Evolutionary conservation across 352 stramenopile genomes (phyloP).

Genomic region (Phytopythium helicoides): DNA sequence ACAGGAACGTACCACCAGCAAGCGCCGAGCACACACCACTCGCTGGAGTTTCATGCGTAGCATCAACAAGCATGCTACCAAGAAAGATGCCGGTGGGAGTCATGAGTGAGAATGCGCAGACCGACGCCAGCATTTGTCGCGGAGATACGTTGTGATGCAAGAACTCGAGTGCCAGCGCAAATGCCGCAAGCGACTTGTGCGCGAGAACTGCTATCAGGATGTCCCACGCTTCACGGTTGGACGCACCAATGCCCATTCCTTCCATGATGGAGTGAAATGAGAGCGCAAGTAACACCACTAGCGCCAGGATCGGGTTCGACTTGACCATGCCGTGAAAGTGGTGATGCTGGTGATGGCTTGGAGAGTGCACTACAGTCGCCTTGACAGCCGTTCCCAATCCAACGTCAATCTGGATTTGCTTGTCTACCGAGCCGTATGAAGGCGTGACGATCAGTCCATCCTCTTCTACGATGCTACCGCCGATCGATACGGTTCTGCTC

Average conservation of each 20-base stretch:
- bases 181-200: conserved; percentile 79
- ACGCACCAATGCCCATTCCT: conserved; percentile 76
- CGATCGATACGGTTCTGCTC: conserved; percentile 5
- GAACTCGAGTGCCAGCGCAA: conserved; percentile 71
- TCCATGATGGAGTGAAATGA: conserved; percentile 88
- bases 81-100: conserved; percentile 67
- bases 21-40: conserved; percentile 72
- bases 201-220: conserved; percentile 79
- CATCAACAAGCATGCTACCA: conserved; percentile 48
- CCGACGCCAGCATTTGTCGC: conserved; percentile 33
- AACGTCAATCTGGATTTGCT: no score
- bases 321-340: conserved; percentile 69
- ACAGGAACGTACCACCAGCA: conserved; percentile 79
- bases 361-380: conserved; percentile 2
- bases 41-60: conserved; percentile 34
- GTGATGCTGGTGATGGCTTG: conserved; percentile 27
- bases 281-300: conserved; percentile 76
- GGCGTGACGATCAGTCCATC: not conserved
- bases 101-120: conserved; percentile 74
- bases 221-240: conserved; percentile 58
- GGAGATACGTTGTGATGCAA: conserved; percentile 52
- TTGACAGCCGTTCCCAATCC: no score
- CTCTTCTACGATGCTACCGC: no score
- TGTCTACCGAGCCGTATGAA: conserved; percentile 6
- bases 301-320: conserved; percentile 52